Evolutionary conservation across 305 asterid genomes (phyloP).

Genomic region (Plantago coronopus): DNA sequence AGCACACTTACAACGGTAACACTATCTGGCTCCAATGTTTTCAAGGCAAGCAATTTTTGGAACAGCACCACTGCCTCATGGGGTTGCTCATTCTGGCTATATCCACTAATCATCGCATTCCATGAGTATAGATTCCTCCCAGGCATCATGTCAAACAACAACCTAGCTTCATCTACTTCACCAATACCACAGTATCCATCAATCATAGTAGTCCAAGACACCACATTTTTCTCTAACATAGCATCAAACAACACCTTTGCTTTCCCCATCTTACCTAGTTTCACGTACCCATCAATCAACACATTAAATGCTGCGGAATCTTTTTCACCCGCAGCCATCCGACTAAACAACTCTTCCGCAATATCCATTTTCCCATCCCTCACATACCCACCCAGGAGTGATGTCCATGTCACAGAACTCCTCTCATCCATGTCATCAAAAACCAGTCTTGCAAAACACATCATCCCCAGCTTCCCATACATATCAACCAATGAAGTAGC

Average conservation of each 20-base stretch:
- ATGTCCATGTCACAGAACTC: slow-evolving; percentile 69
- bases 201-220: slow-evolving; percentile 87
- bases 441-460: slow-evolving; percentile 47
- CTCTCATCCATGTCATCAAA: slow-evolving; percentile 80
- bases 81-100: slow-evolving; percentile 53
- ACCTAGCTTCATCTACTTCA: slow-evolving; percentile 49
- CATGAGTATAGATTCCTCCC: slow-evolving; percentile 67
- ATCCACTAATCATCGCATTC: slow-evolving; percentile 89
- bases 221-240: slow-evolving; percentile 68
- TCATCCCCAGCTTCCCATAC: slow-evolving; percentile 74
- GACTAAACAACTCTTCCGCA: slow-evolving; percentile 42
- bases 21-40: slow-evolving; percentile 52
- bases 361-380: slow-evolving; percentile 41
- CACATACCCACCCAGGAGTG: slow-evolving; percentile 60
- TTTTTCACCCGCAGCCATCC: slow-evolving; percentile 46
- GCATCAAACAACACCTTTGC: slow-evolving; percentile 60
- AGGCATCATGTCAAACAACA: slow-evolving; percentile 68
- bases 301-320: slow-evolving; percentile 59
- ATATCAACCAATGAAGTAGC: slow-evolving; percentile 77
- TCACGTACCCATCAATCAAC: slow-evolving; percentile 74
- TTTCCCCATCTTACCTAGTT: slow-evolving; percentile 52
- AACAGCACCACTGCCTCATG: slow-evolving; percentile 61
- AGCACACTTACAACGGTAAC: slow-evolving; percentile 70
- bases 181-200: slow-evolving; percentile 72
- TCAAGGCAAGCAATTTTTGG: slow-evolving; percentile 42